Percentiles rank a stretch among this genome's conserved stretches.
These are phyloP conservation scores for Zymoseptoria pseudotritici DNA, from an alignment of 2,329 filamentous ascomycete species.

Conservation along the genomic window DNA sequence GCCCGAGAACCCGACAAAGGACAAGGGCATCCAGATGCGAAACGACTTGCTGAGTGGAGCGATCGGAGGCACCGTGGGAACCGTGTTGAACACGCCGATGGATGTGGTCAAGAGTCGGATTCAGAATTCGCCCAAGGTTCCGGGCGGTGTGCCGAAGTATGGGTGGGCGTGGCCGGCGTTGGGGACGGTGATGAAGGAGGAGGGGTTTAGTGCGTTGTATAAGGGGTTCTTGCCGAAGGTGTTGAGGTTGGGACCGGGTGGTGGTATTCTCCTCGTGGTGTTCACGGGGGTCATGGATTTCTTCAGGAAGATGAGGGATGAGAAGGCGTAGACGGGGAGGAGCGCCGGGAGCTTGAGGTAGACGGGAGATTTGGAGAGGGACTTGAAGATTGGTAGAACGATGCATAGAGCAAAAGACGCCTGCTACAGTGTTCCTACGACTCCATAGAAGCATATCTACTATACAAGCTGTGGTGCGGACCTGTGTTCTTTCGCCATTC, in stretches of 20 bases:
- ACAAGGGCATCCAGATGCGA: conserved; percentile 70
- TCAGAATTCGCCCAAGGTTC: conserved; percentile 80
- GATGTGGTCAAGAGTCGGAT: conserved; percentile 98
- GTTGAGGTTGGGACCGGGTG: conserved; percentile 63
- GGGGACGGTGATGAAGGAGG: conserved; percentile 81
- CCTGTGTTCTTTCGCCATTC: too few relatives aligned
- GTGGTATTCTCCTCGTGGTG: conserved; percentile 71
- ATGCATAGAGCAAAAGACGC: neutral
- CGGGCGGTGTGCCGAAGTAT: conserved; percentile 84
- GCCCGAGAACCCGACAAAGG: conserved; percentile 60
- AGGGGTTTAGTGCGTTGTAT: conserved; percentile 86
- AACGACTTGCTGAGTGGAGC: conserved; percentile 85
- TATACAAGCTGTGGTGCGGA: neutral
- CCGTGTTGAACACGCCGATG: conserved; percentile 88
- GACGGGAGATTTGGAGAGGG: neutral
- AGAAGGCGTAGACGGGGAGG: conserved; percentile 11
- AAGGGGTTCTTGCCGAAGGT: conserved; percentile 98
- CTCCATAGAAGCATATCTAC: neutral
- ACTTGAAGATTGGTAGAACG: neutral
- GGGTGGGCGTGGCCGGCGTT: conserved; percentile 95
- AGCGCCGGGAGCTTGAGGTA: too few relatives aligned
- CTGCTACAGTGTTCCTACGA: neutral
- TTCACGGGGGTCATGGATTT: conserved; percentile 90
- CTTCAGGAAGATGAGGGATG: conserved; percentile 63
- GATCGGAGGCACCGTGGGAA: conserved; percentile 83